phyloP scores from a whole-genome alignment of 2,329 filamentous ascomycete genomes.

The Ophiostoma montium region DNA sequence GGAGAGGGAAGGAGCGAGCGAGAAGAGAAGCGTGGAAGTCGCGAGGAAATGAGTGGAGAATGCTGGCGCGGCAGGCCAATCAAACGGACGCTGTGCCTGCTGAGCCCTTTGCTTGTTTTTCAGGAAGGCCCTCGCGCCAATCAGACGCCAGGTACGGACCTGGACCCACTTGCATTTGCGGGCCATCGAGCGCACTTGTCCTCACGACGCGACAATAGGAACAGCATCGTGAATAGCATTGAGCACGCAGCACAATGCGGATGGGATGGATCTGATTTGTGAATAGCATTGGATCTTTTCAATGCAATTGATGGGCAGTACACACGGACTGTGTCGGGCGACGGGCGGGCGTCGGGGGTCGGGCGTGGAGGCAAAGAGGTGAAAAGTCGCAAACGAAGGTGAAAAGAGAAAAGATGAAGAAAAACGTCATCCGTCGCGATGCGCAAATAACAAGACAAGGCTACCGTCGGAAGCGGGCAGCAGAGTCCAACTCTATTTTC shows the following conservation, averaged over 20 bases:
- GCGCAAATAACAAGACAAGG: constrained; percentile 1
- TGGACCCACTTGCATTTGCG: not conserved
- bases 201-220: not conserved
- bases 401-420: not conserved
- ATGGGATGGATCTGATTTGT: not conserved
- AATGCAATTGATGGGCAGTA: not conserved
- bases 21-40: constrained; percentile 3
- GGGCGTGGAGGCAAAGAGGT: not conserved
- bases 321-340: not conserved
- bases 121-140: not conserved
- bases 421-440: constrained; percentile 3
- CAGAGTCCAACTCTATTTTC: not conserved
- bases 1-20: constrained; percentile 6
- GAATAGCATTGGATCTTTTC: not conserved
- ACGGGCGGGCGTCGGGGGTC: not conserved
- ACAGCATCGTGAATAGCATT: no score
- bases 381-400: constrained; percentile 2
- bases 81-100: not conserved
- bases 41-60: constrained; percentile 2
- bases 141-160: not conserved
- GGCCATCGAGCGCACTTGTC: not conserved
- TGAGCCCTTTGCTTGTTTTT: constrained; percentile 6
- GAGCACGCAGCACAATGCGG: not conserved
- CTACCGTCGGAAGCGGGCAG: constrained; percentile 6
- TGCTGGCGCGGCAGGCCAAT: constrained; percentile 3